Evolutionary conservation across 768 basidiomycete species (phyloP), one percentile per base, ranked within the genome.

Genomic region (Amanita pallidorosea): DNA sequence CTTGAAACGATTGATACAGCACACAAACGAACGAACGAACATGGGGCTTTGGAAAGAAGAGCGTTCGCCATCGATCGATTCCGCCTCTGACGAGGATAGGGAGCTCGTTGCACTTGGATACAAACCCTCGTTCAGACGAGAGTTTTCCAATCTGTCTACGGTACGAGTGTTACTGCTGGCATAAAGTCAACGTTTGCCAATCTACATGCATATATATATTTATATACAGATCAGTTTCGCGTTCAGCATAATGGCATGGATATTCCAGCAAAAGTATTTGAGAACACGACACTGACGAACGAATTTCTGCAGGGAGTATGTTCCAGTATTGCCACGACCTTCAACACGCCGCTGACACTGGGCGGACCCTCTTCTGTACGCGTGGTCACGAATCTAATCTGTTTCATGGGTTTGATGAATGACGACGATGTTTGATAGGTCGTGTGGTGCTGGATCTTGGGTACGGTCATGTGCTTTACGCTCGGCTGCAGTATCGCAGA

Each of bases 61-160:
- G 25, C 25, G 27, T 29, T n/a, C 29, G 31, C 7, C 15, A 7
- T 45, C 43, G 2, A n/a, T 45, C 43, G 29, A 45, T 11, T 45
- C 43, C 3, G 4, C 33, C 7, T 22, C 46, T 59, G 78, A 79
- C 49, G 84, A 86, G 61, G 81, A 85, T 66, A 73, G 69, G 60
- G 75, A 79, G 59, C 72, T 86, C 36, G 71, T 80, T 50, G 80
- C 77, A 13, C 63, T 85, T 58, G 84, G 84, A 17, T 86, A 86
- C 59, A 78, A 81, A 59, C 84, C 84, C 37, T 86, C 84, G 13
- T 91, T 92, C 72, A 81, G 80, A 63, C 75, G 89, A 52, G 89
- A 92, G 70, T 92, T 92, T 58, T 80, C 84, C 6, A 88, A 87
- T 59, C 64, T 89, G 29, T 83, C 84, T n/a, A 87, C 85, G 54